Evolutionary conservation across 805 yeast genomes (phyloP).

Genomic region (Candida insectalens): DNA sequence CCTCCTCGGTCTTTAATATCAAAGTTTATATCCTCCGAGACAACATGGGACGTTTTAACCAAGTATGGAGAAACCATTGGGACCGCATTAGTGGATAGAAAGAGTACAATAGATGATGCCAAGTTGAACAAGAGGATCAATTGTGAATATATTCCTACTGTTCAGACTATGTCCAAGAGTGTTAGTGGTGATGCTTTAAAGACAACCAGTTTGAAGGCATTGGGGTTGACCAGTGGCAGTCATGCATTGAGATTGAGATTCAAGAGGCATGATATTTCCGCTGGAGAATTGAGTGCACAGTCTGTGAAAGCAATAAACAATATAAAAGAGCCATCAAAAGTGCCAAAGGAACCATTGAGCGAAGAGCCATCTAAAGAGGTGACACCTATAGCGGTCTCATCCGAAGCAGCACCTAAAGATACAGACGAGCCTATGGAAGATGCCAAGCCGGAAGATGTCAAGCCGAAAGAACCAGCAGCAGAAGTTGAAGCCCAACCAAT

Average conservation of each 20-base stretch:
- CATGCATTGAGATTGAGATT: slow-evolving; percentile 20
- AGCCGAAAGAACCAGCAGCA: no score
- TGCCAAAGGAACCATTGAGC: not conserved
- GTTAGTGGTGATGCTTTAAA: slow-evolving; percentile 1
- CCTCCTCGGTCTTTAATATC: not conserved
- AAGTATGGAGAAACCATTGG: slow-evolving; percentile 1
- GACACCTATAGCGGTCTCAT: not conserved
- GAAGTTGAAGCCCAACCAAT: no score
- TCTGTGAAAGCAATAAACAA: not conserved
- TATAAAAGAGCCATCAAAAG: not conserved
- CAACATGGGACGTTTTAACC: not conserved
- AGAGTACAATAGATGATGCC: not conserved
- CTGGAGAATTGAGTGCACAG: not conserved
- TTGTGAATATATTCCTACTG: slow-evolving; percentile 1
- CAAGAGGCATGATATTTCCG: slow-evolving; percentile 4
- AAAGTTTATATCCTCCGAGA: slow-evolving; percentile 1
- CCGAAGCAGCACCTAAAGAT: not conserved
- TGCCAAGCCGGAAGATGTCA: no score
- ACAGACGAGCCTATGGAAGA: no score
- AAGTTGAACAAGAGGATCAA: slow-evolving; percentile 1
- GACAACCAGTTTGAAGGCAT: not conserved
- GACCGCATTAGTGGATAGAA: slow-evolving; percentile 3
- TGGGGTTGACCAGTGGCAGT: slow-evolving; percentile 12
- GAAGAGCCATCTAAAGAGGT: not conserved
- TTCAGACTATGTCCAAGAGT: slow-evolving; percentile 4